Evolutionary conservation across 2,329 filamentous ascomycete genomes (phyloP), one percentile per base, ranked within the genome.

Genomic region (Penicillium sp.): DNA sequence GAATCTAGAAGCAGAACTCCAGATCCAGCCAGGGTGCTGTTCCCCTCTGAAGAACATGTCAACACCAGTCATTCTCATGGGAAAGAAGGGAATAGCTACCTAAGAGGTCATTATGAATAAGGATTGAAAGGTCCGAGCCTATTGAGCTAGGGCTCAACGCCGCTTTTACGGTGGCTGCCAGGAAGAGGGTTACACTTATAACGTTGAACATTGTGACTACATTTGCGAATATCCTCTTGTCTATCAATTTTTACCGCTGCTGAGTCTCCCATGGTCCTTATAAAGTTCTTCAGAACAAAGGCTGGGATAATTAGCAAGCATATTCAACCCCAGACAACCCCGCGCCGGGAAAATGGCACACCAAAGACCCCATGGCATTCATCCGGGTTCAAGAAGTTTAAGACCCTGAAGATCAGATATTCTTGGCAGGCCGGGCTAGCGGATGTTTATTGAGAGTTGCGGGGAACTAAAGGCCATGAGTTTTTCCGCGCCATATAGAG

Each of bases 21-120:
- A 5, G 62, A 64, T 16, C 21, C 46, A 44, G 57, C 55, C 35
- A 48, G 44, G 11, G 56, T 35, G n/a, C 63, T 65, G 26, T 50
- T n/a, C 9, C 5, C 22, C 13, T 6, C 1, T 5, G 56, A 14
- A 53, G 19, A 5, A 5, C 2, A n/a, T 16, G 39, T 35, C n/a
- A 39, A 45, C 2, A 14, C 29, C 19, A 9, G 26, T 14, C 19
- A 9, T 16, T 39, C 6, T 8, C 13, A 49, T 0, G 2, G 7
- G 14, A 16, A 16, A 33, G 3, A 33, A 33, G 13, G 10, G 4
- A 3, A 47, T 6, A 9, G n/a, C 5, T 41, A 65, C 63, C 58
- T 52, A 48, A 29, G 19, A 64, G 39, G 29, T 65, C 63, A 62
- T 65, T 65, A 9, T 65, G 62, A 24, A 65, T 63, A 16, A 64